These are phyloP conservation scores for Claviceps paspali DNA, from an alignment of 2,329 filamentous ascomycete genomes.

Conservation along the genomic window DNA sequence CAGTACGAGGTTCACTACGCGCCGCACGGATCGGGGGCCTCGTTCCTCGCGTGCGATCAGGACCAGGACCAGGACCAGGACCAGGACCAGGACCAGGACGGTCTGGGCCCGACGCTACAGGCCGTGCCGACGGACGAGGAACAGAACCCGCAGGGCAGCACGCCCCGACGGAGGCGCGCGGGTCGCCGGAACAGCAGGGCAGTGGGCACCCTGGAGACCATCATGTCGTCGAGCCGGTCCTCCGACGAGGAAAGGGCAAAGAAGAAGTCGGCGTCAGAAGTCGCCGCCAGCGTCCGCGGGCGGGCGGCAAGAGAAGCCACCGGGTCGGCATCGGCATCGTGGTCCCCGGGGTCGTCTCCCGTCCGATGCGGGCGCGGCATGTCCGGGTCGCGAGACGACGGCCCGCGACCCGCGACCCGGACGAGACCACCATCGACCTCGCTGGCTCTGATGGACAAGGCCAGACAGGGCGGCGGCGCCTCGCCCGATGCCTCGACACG, in stretches of 20 bases:
- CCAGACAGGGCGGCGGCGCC: constrained; percentile 16
- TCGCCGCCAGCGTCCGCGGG: constrained; percentile 38
- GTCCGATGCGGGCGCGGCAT: constrained; percentile 15
- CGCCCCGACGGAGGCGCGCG: constrained; percentile 22
- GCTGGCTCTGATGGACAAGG: constrained; percentile 23
- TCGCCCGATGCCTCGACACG: constrained; percentile 16
- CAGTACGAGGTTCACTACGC: constrained; percentile 52
- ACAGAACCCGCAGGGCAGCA: constrained; percentile 22
- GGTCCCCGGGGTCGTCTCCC: constrained; percentile 17
- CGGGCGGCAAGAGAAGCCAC: constrained; percentile 28
- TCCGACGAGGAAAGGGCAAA: constrained; percentile 47
- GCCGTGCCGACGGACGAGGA: constrained; percentile 43
- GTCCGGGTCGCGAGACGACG: constrained; percentile 10
- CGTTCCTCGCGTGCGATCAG: constrained; percentile 23
- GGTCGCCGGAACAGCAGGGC: constrained; percentile 35
- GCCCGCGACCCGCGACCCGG: constrained; percentile 9
- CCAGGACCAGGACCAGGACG: too few species aligned
- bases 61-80: constrained; percentile 16
- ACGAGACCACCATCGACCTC: constrained; percentile 17
- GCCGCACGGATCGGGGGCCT: constrained; percentile 42
- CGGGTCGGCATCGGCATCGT: constrained; percentile 12
- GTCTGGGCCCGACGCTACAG: too few species aligned
- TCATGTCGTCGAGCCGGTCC: constrained; percentile 50
- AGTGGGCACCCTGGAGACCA: constrained; percentile 49
- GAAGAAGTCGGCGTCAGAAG: constrained; percentile 41